These are phyloP conservation scores for Tanacetum coccineum DNA, from an alignment of 129 eudicot genomes.

Conservation along the genomic window DNA sequence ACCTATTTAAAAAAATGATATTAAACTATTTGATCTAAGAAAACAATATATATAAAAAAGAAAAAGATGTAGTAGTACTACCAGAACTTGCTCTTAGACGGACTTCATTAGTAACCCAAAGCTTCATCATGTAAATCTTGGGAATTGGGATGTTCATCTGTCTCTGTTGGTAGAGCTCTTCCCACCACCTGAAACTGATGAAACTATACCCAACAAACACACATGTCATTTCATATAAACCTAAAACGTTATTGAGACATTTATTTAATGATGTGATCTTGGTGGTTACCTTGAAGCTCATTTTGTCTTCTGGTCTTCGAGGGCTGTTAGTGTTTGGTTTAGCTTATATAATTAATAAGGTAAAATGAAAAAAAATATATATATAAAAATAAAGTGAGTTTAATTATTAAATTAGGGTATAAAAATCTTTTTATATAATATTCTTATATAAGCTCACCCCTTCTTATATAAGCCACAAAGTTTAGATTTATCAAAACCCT, in stretches of 20 bases:
- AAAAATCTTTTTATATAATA: too few relatives aligned
- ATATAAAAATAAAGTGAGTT: too few relatives aligned
- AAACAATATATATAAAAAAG: background rate
- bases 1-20: slow-evolving; percentile 43
- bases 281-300: slow-evolving; percentile 22
- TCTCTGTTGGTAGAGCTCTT: slow-evolving; percentile 77
- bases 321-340: slow-evolving; percentile 13
- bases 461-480: too few relatives aligned
- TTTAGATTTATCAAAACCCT: too few relatives aligned
- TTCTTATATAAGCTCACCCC: too few relatives aligned
- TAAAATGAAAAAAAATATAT: too few relatives aligned
- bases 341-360: too few relatives aligned
- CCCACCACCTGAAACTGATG: slow-evolving; percentile 98
- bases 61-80: background rate
- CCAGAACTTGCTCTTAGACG: slow-evolving; percentile 97
- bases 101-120: slow-evolving; percentile 96
- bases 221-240: background rate
- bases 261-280: background rate
- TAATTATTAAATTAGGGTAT: too few relatives aligned
- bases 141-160: slow-evolving; percentile 92
- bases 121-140: slow-evolving; percentile 93
- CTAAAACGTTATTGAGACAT: background rate
- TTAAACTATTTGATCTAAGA: background rate
- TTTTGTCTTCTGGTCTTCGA: slow-evolving; percentile 12
- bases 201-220: slow-evolving; percentile 40